These are phyloP conservation scores for Kodamaea neixiangensis DNA, from an alignment of 805 yeast genomes.

Conservation along the genomic window DNA sequence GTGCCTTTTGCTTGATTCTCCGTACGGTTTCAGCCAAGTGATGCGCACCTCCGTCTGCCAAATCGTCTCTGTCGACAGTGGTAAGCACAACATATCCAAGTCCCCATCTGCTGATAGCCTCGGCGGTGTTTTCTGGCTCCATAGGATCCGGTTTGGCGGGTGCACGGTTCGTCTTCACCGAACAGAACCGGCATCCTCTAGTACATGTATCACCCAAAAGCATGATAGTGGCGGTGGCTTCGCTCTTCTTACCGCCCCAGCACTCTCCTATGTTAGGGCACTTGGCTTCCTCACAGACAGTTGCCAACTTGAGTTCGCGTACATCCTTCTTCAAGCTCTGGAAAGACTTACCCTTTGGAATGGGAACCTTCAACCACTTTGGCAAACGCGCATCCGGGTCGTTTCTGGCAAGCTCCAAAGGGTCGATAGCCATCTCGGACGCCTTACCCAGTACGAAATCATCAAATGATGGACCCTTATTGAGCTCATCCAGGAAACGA, in stretches of 20 bases:
- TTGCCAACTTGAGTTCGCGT: slow-evolving; percentile 82
- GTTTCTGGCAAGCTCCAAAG: slow-evolving; percentile 70
- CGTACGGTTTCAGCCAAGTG: slow-evolving; percentile 88
- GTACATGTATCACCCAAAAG: slow-evolving; percentile 98
- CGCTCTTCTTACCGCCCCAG: slow-evolving; percentile 96
- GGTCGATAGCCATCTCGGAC: slow-evolving; percentile 62
- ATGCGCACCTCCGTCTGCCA: slow-evolving; percentile 87
- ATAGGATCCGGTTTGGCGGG: slow-evolving; percentile 91
- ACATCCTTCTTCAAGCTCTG: slow-evolving; percentile 82
- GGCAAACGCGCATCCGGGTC: slow-evolving; percentile 79
- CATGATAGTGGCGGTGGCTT: slow-evolving; percentile 98
- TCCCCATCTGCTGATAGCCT: slow-evolving; percentile 97
- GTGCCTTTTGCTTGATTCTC: slow-evolving; percentile 83
- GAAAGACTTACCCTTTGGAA: slow-evolving; percentile 91
- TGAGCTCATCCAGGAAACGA: slow-evolving; percentile 65
- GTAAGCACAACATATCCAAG: slow-evolving; percentile 96
- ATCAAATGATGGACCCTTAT: slow-evolving; percentile 88
- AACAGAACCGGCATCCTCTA: slow-evolving; percentile 98
- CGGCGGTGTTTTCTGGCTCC: slow-evolving; percentile 98
- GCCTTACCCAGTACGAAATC: slow-evolving; percentile 88
- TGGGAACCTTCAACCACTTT: slow-evolving; percentile 90
- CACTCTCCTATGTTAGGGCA: slow-evolving; percentile 99
- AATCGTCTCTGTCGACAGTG: slow-evolving; percentile 96
- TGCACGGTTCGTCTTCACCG: slow-evolving; percentile 86
- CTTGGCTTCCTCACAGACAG: slow-evolving; percentile 98